Percentiles rank a stretch among this genome's conserved stretches.
Conservation (phyloP, 176 grass and related monocot genomes). For the Aegilops umbellulata region DNA sequence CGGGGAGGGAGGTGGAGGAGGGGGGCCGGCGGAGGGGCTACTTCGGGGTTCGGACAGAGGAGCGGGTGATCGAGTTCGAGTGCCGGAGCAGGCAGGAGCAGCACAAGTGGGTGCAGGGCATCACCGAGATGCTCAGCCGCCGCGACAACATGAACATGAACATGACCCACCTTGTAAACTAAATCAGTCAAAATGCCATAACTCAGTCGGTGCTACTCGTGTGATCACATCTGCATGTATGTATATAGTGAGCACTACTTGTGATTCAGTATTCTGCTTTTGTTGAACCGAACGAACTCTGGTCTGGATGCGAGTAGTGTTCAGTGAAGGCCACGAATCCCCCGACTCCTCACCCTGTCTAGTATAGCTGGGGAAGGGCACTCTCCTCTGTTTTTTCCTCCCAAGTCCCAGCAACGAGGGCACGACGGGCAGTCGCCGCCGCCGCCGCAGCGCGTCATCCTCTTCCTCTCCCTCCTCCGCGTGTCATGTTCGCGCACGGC, state of each 20-base stretch:
- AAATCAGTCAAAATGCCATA: not conserved
- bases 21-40: slow-evolving; percentile 59
- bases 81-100: slow-evolving; percentile 67
- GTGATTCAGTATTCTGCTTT: too few species aligned
- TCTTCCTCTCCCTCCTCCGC: not conserved
- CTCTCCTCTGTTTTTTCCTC: too few species aligned
- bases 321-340: too few species aligned
- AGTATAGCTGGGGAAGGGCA: too few species aligned
- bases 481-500: not conserved
- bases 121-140: slow-evolving; percentile 66
- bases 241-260: too few species aligned
- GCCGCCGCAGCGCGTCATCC: too few species aligned
- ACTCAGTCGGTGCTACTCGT: not conserved
- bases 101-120: slow-evolving; percentile 69
- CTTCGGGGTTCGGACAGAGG: slow-evolving; percentile 73
- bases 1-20: slow-evolving; percentile 75
- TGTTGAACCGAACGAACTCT: too few species aligned
- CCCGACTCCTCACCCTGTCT: too few species aligned
- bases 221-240: not conserved
- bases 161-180: slow-evolving; percentile 7
- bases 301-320: too few species aligned
- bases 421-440: too few species aligned
- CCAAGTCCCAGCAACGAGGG: too few species aligned
- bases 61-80: slow-evolving; percentile 87
- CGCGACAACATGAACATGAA: slow-evolving; percentile 55